A percentile compares a stretch with the other conserved stretches of the same genome.
Conservation (phyloP, 345 rosid genomes). For the Gossypioides kirkii region DNA sequence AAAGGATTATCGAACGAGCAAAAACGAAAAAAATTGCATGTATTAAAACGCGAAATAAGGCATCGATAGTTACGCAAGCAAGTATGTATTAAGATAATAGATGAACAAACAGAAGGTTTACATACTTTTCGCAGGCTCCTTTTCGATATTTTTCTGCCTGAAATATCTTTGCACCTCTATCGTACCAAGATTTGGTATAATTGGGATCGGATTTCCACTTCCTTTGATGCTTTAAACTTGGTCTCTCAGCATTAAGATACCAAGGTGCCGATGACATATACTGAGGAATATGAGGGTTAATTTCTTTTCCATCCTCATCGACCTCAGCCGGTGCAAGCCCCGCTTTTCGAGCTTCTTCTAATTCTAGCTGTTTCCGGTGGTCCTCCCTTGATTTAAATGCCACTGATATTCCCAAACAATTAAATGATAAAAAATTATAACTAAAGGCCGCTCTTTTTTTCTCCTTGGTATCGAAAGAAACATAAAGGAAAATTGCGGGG, state of each 20-base stretch:
- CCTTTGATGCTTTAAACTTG: conserved; percentile 67
- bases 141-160: conserved; percentile 50
- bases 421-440: background rate
- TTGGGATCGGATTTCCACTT: conserved; percentile 62
- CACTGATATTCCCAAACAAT: conserved; percentile 29
- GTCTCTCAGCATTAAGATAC: conserved; percentile 60
- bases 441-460: background rate
- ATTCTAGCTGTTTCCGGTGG: conserved; percentile 53
- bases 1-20: background rate
- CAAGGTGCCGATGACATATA: conserved; percentile 76
- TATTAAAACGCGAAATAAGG: background rate
- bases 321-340: conserved; percentile 79
- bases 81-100: background rate
- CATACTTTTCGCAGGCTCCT: conserved; percentile 64
- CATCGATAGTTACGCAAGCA: background rate
- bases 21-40: background rate
- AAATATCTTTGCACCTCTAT: conserved; percentile 48
- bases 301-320: conserved; percentile 73
- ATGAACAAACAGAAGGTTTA: background rate
- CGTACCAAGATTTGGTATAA: conserved; percentile 51
- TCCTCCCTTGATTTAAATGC: conserved; percentile 67
- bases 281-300: conserved; percentile 73
- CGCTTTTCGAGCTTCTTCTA: conserved; percentile 67
- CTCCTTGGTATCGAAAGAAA: background rate
- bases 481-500: background rate